Evolutionary conservation across 805 yeast species (phyloP).

Genomic region (Metschnikowia similis): DNA sequence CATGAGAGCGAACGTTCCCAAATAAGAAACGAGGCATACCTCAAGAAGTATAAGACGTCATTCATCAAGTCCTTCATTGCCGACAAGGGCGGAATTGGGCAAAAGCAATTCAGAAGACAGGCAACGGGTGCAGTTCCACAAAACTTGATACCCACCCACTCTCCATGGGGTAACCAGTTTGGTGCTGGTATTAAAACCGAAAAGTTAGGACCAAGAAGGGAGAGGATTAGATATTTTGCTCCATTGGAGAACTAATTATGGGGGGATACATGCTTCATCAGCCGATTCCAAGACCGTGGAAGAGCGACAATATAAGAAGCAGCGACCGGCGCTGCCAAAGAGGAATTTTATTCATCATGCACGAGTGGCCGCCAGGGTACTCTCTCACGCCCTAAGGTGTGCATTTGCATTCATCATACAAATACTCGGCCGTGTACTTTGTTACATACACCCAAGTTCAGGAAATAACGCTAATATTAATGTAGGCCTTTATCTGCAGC

Average conservation of each 20-base stretch:
- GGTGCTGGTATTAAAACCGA: conserved; percentile 43
- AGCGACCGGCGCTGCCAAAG: not conserved
- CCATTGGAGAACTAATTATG: conserved; percentile 23
- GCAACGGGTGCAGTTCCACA: conserved; percentile 28
- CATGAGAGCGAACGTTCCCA: conserved; percentile 27
- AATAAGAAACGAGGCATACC: conserved; percentile 35
- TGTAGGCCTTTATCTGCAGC: not conserved
- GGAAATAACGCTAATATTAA: not conserved
- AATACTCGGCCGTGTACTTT: conserved; percentile 3
- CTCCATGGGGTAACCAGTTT: conserved; percentile 37
- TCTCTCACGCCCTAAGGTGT: conserved; percentile 4
- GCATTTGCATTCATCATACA: conserved; percentile 16
- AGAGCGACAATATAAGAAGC: not conserved
- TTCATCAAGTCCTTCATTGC: conserved; percentile 38
- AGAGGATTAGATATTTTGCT: conserved; percentile 38
- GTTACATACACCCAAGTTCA: not conserved
- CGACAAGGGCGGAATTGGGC: conserved; percentile 45
- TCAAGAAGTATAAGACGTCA: conserved; percentile 38
- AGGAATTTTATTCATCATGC: not conserved
- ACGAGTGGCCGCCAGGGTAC: not conserved
- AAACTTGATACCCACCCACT: conserved; percentile 36
- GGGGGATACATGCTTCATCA: not conserved
- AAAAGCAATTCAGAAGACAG: conserved; percentile 35
- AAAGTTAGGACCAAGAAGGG: conserved; percentile 44
- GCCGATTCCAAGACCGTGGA: not conserved